Evolutionary conservation across 768 basidiomycete genomes (phyloP).

Genomic region (Candolleomyces eurysporus): DNA sequence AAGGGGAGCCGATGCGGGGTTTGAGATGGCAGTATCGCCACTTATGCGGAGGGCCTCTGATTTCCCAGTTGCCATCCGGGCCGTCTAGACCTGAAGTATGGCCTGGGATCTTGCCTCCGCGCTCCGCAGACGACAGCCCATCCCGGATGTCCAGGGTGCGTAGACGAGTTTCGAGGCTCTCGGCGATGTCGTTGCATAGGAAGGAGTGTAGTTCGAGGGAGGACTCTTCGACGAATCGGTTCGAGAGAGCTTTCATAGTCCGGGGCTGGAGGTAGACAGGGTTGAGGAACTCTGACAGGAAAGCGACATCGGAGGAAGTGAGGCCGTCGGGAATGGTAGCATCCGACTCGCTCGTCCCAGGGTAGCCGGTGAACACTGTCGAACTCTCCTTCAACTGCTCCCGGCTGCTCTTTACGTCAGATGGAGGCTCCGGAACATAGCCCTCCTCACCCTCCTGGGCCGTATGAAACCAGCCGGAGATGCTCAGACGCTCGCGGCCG

Average conservation of each 20-base stretch:
- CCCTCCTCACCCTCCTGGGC: slow-evolving; percentile 91
- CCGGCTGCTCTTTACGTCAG: slow-evolving; percentile 72
- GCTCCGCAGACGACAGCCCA: slow-evolving; percentile 50
- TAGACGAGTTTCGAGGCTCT: slow-evolving; percentile 62
- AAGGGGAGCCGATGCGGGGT: slow-evolving; percentile 9
- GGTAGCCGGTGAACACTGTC: slow-evolving; percentile 59
- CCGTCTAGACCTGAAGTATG: slow-evolving; percentile 59
- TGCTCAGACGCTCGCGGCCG: slow-evolving; percentile 74
- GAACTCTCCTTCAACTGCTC: slow-evolving; percentile 88
- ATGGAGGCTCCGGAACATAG: slow-evolving; percentile 52
- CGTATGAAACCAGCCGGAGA: slow-evolving; percentile 97
- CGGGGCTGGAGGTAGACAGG: slow-evolving; percentile 84
- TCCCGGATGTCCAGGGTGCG: slow-evolving; percentile 63
- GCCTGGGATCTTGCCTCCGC: slow-evolving; percentile 54
- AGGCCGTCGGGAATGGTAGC: slow-evolving; percentile 55
- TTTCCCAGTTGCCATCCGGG: slow-evolving; percentile 44
- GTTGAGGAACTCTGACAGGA: slow-evolving; percentile 84
- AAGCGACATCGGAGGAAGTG: slow-evolving; percentile 56
- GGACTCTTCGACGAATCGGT: slow-evolving; percentile 83
- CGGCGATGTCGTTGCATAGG: slow-evolving; percentile 67
- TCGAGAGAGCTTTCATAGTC: slow-evolving; percentile 76
- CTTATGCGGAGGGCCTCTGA: slow-evolving; percentile 90
- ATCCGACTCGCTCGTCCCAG: slow-evolving; percentile 33
- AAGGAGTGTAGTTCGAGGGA: slow-evolving; percentile 88
- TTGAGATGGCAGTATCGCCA: slow-evolving; percentile 84